Evolutionary conservation across 371 early-diverging fungal species (phyloP), one percentile per base, ranked within the genome.

Genomic region (Vairimorpha necatrix): DNA sequence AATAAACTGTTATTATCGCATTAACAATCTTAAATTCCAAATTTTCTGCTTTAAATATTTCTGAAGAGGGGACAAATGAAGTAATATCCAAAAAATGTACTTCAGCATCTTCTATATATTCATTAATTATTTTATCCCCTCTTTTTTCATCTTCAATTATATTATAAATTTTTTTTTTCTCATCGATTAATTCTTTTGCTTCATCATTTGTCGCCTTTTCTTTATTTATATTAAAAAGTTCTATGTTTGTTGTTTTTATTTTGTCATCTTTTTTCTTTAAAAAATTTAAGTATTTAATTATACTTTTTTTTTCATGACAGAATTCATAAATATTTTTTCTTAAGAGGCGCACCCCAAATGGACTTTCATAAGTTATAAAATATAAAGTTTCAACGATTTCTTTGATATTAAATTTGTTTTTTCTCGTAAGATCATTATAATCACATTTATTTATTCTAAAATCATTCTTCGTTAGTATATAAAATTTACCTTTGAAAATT

Each of bases 251-350:
- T n/a, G n/a, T n/a, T n/a, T n/a, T n/a, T 42, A 42, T 16, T 11
- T 42, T 42, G 16, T 42, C 16, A 11, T 42, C 16, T 7, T 42
- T 42, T 7, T 50, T 3, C 22, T 50, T 50, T n/a, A n/a, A 50
- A 50, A n/a, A 50, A 11, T 50, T n/a, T 50, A 50, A 6, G 22
- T 50, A 50, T 13, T 50, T 22, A n/a, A n/a, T 50, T 50, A 50
- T 11, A n/a, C n/a, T 50, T 6, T 14, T n/a, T 50, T n/a, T 50
- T 14, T 50, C 50, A 11, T 14, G 4, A 6, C 14, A 6, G n/a
- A 13, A 26, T 2, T 60, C n/a, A 36, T 26, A 63, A 36, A 63
- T 38, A 63, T 36, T n/a, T 33, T 38, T 38, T 63, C 38, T 63
- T 33, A 63, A 20, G 2, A 63, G 38, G 9, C 36, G 33, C n/a